Evolutionary conservation across 2,329 filamentous ascomycete genomes (phyloP), one percentile per base, ranked within the genome.

Genomic region (Aspergillus pseudotamarii): DNA sequence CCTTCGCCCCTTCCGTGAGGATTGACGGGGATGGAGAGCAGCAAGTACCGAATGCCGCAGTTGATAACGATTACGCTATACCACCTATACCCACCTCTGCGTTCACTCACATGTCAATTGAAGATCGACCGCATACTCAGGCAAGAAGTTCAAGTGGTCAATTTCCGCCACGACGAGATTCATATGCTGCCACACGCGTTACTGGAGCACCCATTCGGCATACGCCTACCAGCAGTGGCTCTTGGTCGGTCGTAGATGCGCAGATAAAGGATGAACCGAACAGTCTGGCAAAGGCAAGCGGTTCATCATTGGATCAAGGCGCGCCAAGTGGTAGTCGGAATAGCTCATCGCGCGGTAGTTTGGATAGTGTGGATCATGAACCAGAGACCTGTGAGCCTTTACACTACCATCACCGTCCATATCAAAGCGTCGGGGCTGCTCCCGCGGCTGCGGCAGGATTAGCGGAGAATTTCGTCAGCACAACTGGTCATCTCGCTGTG

Each of bases 401-500:
- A 53, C 79, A 84, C 51, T 87, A 85, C 66, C 80, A 83, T 63
- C 83, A 87, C 68, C 80, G 81, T 54, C 78, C 79, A 2, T 81
- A 82, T 57, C 78, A 81, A 26, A 78, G 64, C 10, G 71, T 74
- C 8, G 72, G 69, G 59, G 48, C 70, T 19, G 73, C 70, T 10
- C 64, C 72, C 26, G 70, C 64, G 14, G 72, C 76, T 9, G 74
- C 72, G n/a, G 69, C 71, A 12, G 77, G 75, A 8, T 73, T 71
- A 26, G 75, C 78, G 5, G 87, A 89, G 36, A 79, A 80, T 60
- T 82, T 78, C 19, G 76, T 80, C 3, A 79, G 80, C 38, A 83
- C 86, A 64, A 86, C 87, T 66, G 87, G 88, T 54, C 87, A 90
- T 74, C 79, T 92, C 41, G 88, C 88, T 3, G 68, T 88, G 86